Percentiles rank a stretch among this genome's conserved stretches.
phyloP scores from a whole-genome alignment of 2,329 filamentous ascomycete species.

The Penicillium crustosum region DNA sequence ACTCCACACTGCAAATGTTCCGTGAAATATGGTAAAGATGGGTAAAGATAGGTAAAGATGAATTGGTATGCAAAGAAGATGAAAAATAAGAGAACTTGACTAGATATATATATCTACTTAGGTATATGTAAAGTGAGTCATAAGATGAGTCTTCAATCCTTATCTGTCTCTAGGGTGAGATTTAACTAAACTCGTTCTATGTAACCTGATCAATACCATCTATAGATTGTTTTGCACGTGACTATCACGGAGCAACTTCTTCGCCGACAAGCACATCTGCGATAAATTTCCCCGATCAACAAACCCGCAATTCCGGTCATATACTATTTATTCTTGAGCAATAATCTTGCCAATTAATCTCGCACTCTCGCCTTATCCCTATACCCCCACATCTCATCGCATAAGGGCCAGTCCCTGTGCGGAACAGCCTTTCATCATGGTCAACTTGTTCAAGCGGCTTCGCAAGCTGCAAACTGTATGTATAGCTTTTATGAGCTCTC shows the following conservation, averaged over 20 bases:
- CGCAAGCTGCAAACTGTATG: slow-evolving; percentile 71
- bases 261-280: slow-evolving; percentile 22
- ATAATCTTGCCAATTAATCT: neutral
- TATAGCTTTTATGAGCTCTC: slow-evolving; percentile 19
- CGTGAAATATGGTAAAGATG: neutral
- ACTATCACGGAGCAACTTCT: slow-evolving; percentile 30
- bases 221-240: slow-evolving; percentile 20
- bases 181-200: neutral
- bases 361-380: neutral
- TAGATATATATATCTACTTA: neutral
- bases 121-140: too few relatives aligned
- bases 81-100: neutral
- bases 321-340: slow-evolving; percentile 3
- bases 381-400: slow-evolving; percentile 5
- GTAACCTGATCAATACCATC: neutral
- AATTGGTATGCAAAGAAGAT: neutral
- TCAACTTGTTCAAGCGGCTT: slow-evolving; percentile 63
- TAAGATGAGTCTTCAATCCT: too few relatives aligned
- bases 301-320: slow-evolving; percentile 12
- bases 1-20: neutral
- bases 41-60: neutral
- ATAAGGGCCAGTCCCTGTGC: slow-evolving; percentile 21
- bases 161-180: neutral
- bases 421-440: slow-evolving; percentile 39
- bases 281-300: slow-evolving; percentile 27